Conservation (phyloP, 2,329 filamentous ascomycete genomes). For the Trichoderma aggressivum region DNA sequence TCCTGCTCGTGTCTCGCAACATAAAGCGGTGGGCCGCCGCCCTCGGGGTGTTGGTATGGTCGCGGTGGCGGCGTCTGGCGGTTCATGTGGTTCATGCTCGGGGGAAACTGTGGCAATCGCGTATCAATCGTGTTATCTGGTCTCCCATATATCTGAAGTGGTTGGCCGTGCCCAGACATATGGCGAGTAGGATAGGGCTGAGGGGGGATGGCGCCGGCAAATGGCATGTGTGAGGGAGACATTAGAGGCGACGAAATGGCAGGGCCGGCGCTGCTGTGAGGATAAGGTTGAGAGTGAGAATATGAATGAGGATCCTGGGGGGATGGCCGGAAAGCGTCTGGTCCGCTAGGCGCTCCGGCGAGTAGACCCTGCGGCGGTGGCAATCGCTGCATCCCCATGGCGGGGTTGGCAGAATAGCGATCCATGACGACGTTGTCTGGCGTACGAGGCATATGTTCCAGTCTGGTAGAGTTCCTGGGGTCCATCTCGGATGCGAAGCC, state of each 20-base stretch:
- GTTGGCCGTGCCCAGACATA: neutral
- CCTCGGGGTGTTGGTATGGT: neutral
- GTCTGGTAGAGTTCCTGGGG: constrained; percentile 18
- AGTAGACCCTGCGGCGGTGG: constrained; percentile 25
- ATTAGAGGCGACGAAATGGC: neutral
- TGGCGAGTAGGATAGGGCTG: neutral
- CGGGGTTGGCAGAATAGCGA: constrained; percentile 20
- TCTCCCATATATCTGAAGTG: neutral
- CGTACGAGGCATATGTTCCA: constrained; percentile 27
- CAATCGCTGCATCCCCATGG: constrained; percentile 18
- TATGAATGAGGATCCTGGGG: constrained; percentile 18
- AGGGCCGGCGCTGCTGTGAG: neutral
- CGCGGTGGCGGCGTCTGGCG: neutral
- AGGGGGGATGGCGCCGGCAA: neutral
- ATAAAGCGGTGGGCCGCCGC: neutral
- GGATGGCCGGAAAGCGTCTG: constrained; percentile 14
- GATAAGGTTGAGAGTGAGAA: neutral
- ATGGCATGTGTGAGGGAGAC: neutral
- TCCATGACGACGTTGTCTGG: constrained; percentile 25
- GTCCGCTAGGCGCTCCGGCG: constrained; percentile 22
- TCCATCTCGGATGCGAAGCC: constrained; percentile 22
- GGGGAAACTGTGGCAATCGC: neutral
- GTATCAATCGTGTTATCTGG: neutral
- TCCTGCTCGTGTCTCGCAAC: neutral
- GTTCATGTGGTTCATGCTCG: neutral